Base-by-base conservation (phyloP, 1,284 basidiomycete species). In the Fomitopsis schrenkii region DNA sequence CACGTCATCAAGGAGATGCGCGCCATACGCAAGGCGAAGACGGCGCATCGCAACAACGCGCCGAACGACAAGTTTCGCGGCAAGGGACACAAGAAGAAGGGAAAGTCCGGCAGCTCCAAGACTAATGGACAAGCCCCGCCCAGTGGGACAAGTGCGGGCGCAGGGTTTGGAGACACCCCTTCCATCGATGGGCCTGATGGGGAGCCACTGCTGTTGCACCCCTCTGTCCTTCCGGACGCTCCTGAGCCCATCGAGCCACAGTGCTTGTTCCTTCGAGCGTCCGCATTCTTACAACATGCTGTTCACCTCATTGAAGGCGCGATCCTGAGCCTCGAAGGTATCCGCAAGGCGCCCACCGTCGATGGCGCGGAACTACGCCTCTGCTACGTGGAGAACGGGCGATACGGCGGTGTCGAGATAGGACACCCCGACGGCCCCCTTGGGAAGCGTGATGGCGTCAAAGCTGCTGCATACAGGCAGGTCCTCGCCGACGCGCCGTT, bases 201-300 rank as follows among this genome's bases (percentile, higher is more conserved):
- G 5, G 86, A 85, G 55, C 75, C 77, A 3, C 70, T 79, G 28
- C 67, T 79, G 44, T 70, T 85, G 10, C 91, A 92, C 69, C 85
- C 87, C 1, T 90, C 89, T 14, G 80, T 84, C 33, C 80, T 84
- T 1, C 84, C 87, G 8, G 84, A 87, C 65, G 87, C 88, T n/a
- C 91, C 89, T 0, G 87, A 90, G 61, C 90, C 89, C 36, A 85
- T 94, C 57, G 92, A 94, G 69, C 86, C 85, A 0, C 92, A 94
- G 68, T 75, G 90, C n/a, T 75, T 92, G 30, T 94, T 94, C 75
- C 77, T 92, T 33, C 86, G 92, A 53, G 92, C 88, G 2, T 85
- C 90, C 5, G 84, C 91, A 1, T 87, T 91, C 71, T 79, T 94
- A 3, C 89, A 91, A 65, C 87, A 92, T 46, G 90, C 89, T 0